Percentiles rank a stretch among this genome's conserved stretches.
Evolutionary conservation across 2,329 filamentous ascomycete species (phyloP).

Genomic region (Xylaria sp.): DNA sequence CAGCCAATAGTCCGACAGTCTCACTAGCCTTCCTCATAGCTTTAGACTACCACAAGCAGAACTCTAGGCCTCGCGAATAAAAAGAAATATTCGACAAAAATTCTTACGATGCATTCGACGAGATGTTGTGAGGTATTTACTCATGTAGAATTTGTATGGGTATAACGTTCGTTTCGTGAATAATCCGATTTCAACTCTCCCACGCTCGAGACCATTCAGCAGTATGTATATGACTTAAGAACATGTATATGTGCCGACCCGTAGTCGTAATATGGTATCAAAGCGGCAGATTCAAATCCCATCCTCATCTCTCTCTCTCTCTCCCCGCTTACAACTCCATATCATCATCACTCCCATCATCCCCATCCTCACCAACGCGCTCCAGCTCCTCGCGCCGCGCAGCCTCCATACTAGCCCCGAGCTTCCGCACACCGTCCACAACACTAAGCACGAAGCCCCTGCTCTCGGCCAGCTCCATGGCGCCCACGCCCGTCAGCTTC

Average conservation of each 20-base stretch:
- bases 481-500: slow-evolving; percentile 79
- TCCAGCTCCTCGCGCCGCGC: slow-evolving; percentile 81
- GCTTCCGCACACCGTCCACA: slow-evolving; percentile 85
- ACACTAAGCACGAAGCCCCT: slow-evolving; percentile 86
- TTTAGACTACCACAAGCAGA: neutral
- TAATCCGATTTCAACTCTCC: neutral
- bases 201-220: neutral
- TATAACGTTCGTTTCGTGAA: slow-evolving; percentile 1
- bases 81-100: too few species aligned
- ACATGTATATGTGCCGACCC: neutral
- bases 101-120: too few species aligned
- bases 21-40: neutral
- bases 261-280: slow-evolving; percentile 18
- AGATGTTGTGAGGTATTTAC: too few species aligned
- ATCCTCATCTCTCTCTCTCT: neutral
- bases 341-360: slow-evolving; percentile 71
- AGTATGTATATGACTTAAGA: neutral
- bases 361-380: slow-evolving; percentile 62
- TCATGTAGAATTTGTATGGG: neutral
- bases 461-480: slow-evolving; percentile 91
- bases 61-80: neutral
- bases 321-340: slow-evolving; percentile 49
- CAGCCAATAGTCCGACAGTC: neutral
- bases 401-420: slow-evolving; percentile 84
- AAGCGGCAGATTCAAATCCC: slow-evolving; percentile 7